Conservation (phyloP, 2,329 filamentous ascomycete genomes). For the Geosmithia putterillii region DNA sequence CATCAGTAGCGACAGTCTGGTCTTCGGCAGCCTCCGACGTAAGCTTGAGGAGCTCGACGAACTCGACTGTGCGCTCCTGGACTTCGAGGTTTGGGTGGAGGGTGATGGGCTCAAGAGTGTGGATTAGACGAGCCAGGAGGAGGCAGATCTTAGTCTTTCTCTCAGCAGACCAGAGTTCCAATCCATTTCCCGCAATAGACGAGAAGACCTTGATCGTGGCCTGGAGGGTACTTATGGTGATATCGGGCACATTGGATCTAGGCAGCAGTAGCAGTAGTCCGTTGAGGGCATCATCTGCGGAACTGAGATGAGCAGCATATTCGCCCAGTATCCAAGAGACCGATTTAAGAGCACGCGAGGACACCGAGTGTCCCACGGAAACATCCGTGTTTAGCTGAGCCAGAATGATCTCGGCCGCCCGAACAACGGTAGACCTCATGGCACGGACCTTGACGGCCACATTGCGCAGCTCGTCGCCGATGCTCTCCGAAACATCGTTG, state of each 20-base stretch:
- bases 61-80: conserved; percentile 88
- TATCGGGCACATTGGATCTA: conserved; percentile 44
- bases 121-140: conserved; percentile 68
- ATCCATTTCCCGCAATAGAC: conserved; percentile 52
- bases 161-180: conserved; percentile 56
- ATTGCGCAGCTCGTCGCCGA: conserved; percentile 79
- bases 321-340: conserved; percentile 83
- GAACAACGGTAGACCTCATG: conserved; percentile 67
- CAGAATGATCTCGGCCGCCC: conserved; percentile 69
- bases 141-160: conserved; percentile 65
- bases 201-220: conserved; percentile 78
- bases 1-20: conserved; percentile 45
- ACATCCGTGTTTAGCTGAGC: conserved; percentile 40
- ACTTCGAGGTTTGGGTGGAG: conserved; percentile 84
- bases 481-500: conserved; percentile 49
- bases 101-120: conserved; percentile 68
- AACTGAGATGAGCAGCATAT: conserved; percentile 60
- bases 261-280: conserved; percentile 58
- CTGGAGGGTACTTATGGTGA: conserved; percentile 72
- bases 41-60: conserved; percentile 77
- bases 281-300: conserved; percentile 60
- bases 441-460: conserved; percentile 84
- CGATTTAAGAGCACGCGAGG: conserved; percentile 57
- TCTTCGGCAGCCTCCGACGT: conserved; percentile 68
- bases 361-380: conserved; percentile 42